These are phyloP conservation scores for Oldenlandia corymbosa DNA, from an alignment of 257 asterid species.

Conservation along the genomic window DNA sequence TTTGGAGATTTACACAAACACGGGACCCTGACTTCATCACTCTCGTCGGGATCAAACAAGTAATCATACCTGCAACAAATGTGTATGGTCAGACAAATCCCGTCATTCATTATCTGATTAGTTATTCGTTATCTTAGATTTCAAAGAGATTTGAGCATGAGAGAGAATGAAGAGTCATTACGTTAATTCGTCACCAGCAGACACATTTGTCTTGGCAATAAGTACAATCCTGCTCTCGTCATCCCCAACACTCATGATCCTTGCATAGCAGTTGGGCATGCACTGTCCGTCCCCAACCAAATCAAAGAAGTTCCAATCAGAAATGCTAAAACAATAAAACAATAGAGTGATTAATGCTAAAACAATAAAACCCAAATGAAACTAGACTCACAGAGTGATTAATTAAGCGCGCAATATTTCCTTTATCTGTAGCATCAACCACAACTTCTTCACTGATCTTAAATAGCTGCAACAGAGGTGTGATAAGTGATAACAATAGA, in stretches of 20 bases:
- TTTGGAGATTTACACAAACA: constrained; percentile 81
- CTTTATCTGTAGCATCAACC: constrained; percentile 96
- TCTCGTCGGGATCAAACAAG: constrained; percentile 87
- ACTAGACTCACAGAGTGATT: constrained; percentile 77
- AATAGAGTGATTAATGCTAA: background rate
- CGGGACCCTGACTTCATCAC: constrained; percentile 82
- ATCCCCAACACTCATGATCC: constrained; percentile 95
- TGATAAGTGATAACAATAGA: background rate
- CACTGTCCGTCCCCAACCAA: constrained; percentile 42
- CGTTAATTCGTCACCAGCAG: constrained; percentile 95
- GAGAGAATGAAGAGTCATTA: constrained; percentile 29
- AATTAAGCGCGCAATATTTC: constrained; percentile 92
- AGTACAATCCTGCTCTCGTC: constrained; percentile 99
- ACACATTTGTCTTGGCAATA: constrained; percentile 76
- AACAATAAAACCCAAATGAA: background rate
- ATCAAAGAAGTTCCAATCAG: background rate
- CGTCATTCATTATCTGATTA: too few species aligned
- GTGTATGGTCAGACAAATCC: background rate
- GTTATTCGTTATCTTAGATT: too few species aligned
- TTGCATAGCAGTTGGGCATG: constrained; percentile 97
- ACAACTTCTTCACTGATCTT: constrained; percentile 97
- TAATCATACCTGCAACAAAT: constrained; percentile 78
- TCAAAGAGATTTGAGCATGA: too few species aligned
- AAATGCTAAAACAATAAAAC: background rate
- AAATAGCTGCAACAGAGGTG: constrained; percentile 64